Base-by-base conservation (phyloP, 2,329 filamentous ascomycete genomes). In the Epichloe elymi region DNA sequence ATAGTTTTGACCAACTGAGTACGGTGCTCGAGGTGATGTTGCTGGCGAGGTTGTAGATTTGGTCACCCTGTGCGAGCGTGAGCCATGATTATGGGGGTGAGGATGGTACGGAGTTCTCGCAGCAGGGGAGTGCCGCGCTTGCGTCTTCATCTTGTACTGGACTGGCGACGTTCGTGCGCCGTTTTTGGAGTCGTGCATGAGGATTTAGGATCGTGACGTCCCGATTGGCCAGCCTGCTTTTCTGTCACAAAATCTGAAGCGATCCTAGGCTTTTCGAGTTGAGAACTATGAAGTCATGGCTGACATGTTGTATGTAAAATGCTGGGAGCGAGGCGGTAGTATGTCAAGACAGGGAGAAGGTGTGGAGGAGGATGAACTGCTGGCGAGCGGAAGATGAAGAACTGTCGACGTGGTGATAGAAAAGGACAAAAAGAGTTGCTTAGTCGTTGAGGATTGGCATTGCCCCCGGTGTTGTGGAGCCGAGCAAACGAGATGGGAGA, bases 1-100 rank as follows among this genome's bases (percentile, higher is more conserved):
- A 36, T 74, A 67, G 20, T 71, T 63, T 61, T 82, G 77, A 56
- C 77, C 76, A 46, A 75, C 75, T 2, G 79, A 78, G 54, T 74
- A 71, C 17, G 74, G 69, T 54, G 70, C 67, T 47, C 72, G 70
- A 42, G 77, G 74, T 5, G 79, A 79, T 14, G 73, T 67, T 41
- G 71, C 53, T 3, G 80, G 78, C 1, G 79, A 80, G 6, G 70
- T 80, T 11, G 69, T 67, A 5, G 74, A 62, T 54, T 70, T 75
- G 52, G 65, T 63, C 35, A 65, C 57, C 49, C 63, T 66, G 17
- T 57, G 54, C 20, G 70, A 61, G 50, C 72, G 71, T 44, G 70
- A 64, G 43, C 70, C 64, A 50, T 71, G 72, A 7, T 72, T 64
- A 51, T 68, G 65, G n/a, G 65, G 56, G 52, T 69, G 65, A 17